Percentiles rank a stretch among this genome's conserved stretches.
Conservation (phyloP, 1,284 basidiomycete genomes). For the Moesziomyces aphidis region DNA sequence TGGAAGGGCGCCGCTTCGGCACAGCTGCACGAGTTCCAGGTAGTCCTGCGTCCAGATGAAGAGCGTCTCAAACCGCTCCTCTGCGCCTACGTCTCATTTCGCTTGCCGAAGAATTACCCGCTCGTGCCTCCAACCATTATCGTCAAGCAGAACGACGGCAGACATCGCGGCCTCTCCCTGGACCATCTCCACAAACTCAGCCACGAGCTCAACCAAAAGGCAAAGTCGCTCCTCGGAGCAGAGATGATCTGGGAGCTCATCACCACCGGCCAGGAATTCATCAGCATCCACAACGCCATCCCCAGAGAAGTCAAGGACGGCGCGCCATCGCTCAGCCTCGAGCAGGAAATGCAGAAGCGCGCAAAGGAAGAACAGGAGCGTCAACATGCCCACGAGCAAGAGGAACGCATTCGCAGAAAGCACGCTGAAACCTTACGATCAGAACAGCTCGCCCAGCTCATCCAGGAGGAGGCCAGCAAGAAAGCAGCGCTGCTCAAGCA, state of each 20-base stretch:
- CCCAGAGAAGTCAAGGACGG: slow-evolving; percentile 39
- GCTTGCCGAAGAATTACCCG: slow-evolving; percentile 63
- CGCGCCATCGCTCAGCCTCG: slow-evolving; percentile 53
- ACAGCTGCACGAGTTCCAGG: slow-evolving; percentile 52
- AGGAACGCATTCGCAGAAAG: slow-evolving; percentile 33
- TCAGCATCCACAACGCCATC: slow-evolving; percentile 52
- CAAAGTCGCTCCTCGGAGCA: slow-evolving; percentile 58
- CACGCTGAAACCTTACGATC: slow-evolving; percentile 52
- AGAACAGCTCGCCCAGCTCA: slow-evolving; percentile 53
- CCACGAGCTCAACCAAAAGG: slow-evolving; percentile 46
- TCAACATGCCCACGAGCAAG: slow-evolving; percentile 27
- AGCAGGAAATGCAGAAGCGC: slow-evolving; percentile 62
- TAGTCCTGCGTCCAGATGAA: slow-evolving; percentile 56
- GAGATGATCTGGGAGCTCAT: slow-evolving; percentile 69
- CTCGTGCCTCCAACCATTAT: slow-evolving; percentile 49
- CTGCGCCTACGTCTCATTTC: slow-evolving; percentile 47
- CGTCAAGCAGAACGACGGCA: slow-evolving; percentile 43
- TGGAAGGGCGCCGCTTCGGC: slow-evolving; percentile 48
- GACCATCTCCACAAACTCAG: slow-evolving; percentile 41
- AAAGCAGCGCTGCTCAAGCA: slow-evolving; percentile 50
- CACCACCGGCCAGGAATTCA: slow-evolving; percentile 57
- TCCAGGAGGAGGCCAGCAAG: slow-evolving; percentile 54
- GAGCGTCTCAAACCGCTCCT: slow-evolving; percentile 55
- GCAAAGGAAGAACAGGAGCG: slow-evolving; percentile 51
- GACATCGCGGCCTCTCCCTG: slow-evolving; percentile 45